A percentile compares a stretch with the other conserved stretches of the same genome.
phyloP scores from a whole-genome alignment of 306 rosid species.

The Alnus rubra region DNA sequence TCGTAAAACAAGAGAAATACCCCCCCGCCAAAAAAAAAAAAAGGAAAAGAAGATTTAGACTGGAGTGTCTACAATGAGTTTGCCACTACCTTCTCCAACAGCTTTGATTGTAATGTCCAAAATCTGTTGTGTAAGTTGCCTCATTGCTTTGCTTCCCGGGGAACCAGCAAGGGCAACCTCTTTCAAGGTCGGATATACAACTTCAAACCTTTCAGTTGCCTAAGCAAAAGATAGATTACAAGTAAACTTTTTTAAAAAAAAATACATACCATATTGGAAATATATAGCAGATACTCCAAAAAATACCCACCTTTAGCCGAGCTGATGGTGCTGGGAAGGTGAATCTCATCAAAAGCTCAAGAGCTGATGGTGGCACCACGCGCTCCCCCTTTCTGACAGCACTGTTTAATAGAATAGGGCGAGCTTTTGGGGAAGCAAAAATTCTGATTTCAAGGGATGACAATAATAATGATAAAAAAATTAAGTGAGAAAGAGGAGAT shows the following conservation, averaged over 20 bases:
- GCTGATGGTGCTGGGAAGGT: slow-evolving; percentile 47
- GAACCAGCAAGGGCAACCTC: slow-evolving; percentile 51
- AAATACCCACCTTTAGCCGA: slow-evolving; percentile 39
- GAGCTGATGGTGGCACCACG: slow-evolving; percentile 47
- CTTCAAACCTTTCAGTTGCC: slow-evolving; percentile 51
- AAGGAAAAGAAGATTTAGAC: background rate
- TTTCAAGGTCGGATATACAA: slow-evolving; percentile 44
- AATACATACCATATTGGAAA: slow-evolving; percentile 12
- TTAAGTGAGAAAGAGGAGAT: background rate
- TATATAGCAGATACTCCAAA: slow-evolving; percentile 3
- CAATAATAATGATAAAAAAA: background rate
- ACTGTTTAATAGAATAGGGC: slow-evolving; percentile 41
- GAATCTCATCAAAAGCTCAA: slow-evolving; percentile 39
- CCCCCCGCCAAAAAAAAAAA: background rate
- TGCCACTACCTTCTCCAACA: slow-evolving; percentile 44
- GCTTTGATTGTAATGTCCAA: slow-evolving; percentile 38
- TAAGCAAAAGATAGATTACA: slow-evolving; percentile 20
- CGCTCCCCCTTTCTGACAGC: slow-evolving; percentile 58
- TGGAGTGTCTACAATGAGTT: slow-evolving; percentile 2
- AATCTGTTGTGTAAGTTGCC: slow-evolving; percentile 46
- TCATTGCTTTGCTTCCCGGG: slow-evolving; percentile 48
- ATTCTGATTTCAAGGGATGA: slow-evolving; percentile 35
- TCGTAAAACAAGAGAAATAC: background rate
- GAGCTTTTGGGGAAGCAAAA: slow-evolving; percentile 45
- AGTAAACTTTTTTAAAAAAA: slow-evolving; percentile 1